Conservation (phyloP, 2,329 filamentous ascomycete genomes). For the Cytospora piceicola region DNA sequence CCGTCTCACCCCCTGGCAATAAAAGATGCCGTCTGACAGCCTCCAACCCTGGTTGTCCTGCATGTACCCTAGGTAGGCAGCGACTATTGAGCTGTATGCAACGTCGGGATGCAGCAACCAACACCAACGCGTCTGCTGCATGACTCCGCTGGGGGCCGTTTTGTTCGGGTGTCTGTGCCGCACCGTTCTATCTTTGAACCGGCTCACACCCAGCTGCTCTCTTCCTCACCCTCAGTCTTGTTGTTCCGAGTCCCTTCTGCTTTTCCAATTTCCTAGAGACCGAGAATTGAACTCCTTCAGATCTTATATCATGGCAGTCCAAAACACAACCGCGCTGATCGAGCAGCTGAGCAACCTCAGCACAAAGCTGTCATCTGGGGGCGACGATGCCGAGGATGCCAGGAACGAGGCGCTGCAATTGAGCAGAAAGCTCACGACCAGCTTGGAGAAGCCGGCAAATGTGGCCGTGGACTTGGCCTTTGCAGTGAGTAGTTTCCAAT, state of each 20-base stretch:
- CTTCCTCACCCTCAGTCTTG: background rate
- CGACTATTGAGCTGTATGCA: too few relatives aligned
- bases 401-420: conserved; percentile 28
- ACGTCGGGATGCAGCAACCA: too few relatives aligned
- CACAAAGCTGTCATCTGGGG: conserved; percentile 6
- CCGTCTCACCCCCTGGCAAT: too few relatives aligned
- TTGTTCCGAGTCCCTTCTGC: background rate
- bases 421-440: conserved; percentile 25
- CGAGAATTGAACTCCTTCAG: conserved; percentile 6
- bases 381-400: background rate
- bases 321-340: conserved; percentile 10
- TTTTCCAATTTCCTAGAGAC: background rate
- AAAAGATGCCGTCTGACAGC: too few relatives aligned
- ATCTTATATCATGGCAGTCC: background rate
- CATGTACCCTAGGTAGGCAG: too few relatives aligned
- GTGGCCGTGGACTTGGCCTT: conserved; percentile 31
- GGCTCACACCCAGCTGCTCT: too few relatives aligned
- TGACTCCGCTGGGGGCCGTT: too few relatives aligned
- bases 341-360: conserved; percentile 4
- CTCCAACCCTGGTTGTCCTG: too few relatives aligned
- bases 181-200: too few relatives aligned
- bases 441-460: conserved; percentile 30
- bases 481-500: conserved; percentile 22
- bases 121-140: too few relatives aligned
- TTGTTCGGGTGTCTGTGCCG: too few relatives aligned